Conservation (phyloP, 345 rosid species). For the Cardamine resedifolia region DNA sequence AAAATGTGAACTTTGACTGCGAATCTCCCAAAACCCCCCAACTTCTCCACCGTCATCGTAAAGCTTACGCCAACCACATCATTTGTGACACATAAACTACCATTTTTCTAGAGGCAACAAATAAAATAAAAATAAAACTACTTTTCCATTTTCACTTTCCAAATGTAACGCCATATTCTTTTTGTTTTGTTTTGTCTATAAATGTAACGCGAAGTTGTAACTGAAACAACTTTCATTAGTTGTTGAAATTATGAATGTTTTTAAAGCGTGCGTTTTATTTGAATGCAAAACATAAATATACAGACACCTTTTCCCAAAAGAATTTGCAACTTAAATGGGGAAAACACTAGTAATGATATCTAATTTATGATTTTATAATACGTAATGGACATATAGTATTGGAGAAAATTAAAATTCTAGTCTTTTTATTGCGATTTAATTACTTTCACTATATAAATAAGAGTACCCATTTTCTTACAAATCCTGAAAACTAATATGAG, state of each 20-base stretch:
- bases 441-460: neutral
- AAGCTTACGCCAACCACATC: conserved; percentile 34
- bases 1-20: conserved; percentile 35
- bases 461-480: neutral
- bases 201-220: conserved; percentile 13
- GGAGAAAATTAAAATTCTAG: neutral
- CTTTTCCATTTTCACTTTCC: neutral
- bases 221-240: neutral
- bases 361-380: neutral
- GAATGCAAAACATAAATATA: neutral
- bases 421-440: neutral
- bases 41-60: conserved; percentile 31
- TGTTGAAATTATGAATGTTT: neutral
- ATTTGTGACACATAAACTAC: conserved; percentile 2
- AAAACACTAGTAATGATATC: neutral
- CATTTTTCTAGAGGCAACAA: neutral
- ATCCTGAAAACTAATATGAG: neutral
- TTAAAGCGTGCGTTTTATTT: conserved; percentile 1
- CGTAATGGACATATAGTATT: neutral
- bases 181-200: neutral
- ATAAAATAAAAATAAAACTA: neutral
- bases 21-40: conserved; percentile 10
- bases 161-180: conserved; percentile 9
- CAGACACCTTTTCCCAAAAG: neutral
- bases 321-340: neutral